Evolutionary conservation across 805 yeast species (phyloP).

Genomic region (Saitoella complicata): DNA sequence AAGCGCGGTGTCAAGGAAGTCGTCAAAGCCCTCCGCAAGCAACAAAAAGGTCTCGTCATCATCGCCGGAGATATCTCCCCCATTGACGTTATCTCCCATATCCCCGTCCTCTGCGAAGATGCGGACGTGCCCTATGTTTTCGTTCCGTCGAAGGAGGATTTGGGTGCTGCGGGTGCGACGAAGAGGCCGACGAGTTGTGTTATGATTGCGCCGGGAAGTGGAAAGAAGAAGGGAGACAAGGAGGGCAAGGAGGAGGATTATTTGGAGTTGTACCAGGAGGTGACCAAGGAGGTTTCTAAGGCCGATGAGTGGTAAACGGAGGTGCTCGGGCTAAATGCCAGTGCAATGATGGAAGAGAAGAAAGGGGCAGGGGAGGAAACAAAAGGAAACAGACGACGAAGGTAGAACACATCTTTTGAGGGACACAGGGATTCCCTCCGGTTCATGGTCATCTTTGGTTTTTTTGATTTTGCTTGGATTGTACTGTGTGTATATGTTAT

Average conservation of each 20-base stretch:
- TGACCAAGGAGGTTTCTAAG: slow-evolving; percentile 69
- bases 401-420: too few species aligned
- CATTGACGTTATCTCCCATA: slow-evolving; percentile 88
- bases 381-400: too few species aligned
- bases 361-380: too few species aligned
- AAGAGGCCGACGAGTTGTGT: slow-evolving; percentile 98
- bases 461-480: too few species aligned
- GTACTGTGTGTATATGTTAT: too few species aligned
- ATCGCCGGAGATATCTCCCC: slow-evolving; percentile 98
- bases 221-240: slow-evolving; percentile 52
- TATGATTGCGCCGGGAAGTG: slow-evolving; percentile 93
- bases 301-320: not conserved
- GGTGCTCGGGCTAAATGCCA: not conserved
- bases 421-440: too few species aligned
- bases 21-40: slow-evolving; percentile 92
- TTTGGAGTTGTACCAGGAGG: slow-evolving; percentile 82
- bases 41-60: slow-evolving; percentile 90
- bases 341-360: not conserved
- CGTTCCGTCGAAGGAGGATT: slow-evolving; percentile 93
- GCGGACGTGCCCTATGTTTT: slow-evolving; percentile 77
- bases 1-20: slow-evolving; percentile 98
- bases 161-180: slow-evolving; percentile 97
- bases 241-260: slow-evolving; percentile 67
- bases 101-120: slow-evolving; percentile 96
- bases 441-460: too few species aligned